phyloP scores from a whole-genome alignment of 305 asterid genomes.

The Fraxinus baroniana region DNA sequence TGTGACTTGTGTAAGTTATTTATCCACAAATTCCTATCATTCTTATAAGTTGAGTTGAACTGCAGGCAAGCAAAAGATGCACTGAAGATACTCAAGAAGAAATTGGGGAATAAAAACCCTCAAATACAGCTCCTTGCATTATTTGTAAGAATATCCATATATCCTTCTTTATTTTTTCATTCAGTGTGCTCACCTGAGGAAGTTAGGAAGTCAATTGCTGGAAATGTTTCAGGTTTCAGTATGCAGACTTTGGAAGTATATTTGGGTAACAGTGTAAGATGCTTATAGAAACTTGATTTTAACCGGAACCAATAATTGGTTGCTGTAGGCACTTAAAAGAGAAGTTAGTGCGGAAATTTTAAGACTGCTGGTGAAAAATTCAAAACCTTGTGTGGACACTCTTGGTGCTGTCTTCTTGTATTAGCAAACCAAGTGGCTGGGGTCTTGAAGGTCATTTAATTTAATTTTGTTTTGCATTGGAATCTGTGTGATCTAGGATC shows the following conservation, averaged over 20 bases:
- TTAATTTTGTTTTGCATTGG: neutral
- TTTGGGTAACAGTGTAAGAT: neutral
- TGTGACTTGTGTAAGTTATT: neutral
- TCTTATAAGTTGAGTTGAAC: constrained; percentile 39
- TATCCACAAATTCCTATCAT: neutral
- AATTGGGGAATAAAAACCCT: constrained; percentile 71
- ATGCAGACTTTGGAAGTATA: neutral
- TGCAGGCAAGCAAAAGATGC: constrained; percentile 53
- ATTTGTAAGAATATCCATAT: constrained; percentile 57
- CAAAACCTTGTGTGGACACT: neutral
- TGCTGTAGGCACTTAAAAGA: neutral
- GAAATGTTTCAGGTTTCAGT: neutral
- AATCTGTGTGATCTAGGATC: neutral
- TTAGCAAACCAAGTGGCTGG: neutral
- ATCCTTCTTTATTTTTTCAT: neutral
- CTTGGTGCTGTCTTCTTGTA: neutral
- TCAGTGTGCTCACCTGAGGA: neutral
- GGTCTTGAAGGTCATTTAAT: neutral
- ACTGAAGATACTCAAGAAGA: constrained; percentile 87
- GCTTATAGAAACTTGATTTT: neutral
- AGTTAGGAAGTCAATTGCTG: neutral
- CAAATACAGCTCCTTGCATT: constrained; percentile 86
- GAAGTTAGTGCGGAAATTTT: neutral
- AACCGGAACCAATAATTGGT: neutral
- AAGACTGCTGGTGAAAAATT: neutral